Base-by-base conservation (phyloP, 805 yeast species). In the Candida qinlingensis region DNA sequence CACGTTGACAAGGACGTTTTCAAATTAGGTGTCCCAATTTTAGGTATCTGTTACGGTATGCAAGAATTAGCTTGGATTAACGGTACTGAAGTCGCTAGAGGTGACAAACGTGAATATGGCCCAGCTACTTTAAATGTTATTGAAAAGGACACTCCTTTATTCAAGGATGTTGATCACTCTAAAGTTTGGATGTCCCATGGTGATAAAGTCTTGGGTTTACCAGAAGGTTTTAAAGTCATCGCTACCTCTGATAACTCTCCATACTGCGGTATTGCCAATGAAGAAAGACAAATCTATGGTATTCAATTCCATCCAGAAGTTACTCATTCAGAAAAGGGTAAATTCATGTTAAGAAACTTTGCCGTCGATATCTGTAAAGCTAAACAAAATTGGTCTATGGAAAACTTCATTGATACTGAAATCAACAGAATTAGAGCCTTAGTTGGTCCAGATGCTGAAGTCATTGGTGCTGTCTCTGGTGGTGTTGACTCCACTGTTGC, bases 101-200 rank as follows among this genome's bases (percentile, higher is more conserved):
- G 97, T 70, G 96, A 88, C 63, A 91, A 92, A 78, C 84, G 98
- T 72, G 99, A 94, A 74, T 94, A 92, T 66, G 99, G 99, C 53
- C 97, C 96, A 44, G 97, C 99, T 52, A 81, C 87, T 50, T 77
- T 94, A 67, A 76, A 81, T 58, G 95, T 89, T 49, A 74, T 78
- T 59, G 94, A 88, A 64, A 55, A 71, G 39, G 49, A 69, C 25
- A 81, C 88, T 68, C 81, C 87, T 25, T 75, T 94, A 54, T 94
- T 94, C 72, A 76, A 82, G 54, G 97, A 85, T 53, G 88, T 94
- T 60, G 95, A 90, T 70, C 85, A 94, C 74, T 89, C 96, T 51
- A 91, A 85, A 68, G 97, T 94, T 54, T 94, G 99, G 99, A 94
- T 94, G 99, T 91, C 98, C 43, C 99, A 94, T 71, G 96, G 96